Percentiles rank a stretch among this genome's conserved stretches.
phyloP scores from a whole-genome alignment of 2,329 filamentous ascomycete genomes.

The Trichophaea hybrida region DNA sequence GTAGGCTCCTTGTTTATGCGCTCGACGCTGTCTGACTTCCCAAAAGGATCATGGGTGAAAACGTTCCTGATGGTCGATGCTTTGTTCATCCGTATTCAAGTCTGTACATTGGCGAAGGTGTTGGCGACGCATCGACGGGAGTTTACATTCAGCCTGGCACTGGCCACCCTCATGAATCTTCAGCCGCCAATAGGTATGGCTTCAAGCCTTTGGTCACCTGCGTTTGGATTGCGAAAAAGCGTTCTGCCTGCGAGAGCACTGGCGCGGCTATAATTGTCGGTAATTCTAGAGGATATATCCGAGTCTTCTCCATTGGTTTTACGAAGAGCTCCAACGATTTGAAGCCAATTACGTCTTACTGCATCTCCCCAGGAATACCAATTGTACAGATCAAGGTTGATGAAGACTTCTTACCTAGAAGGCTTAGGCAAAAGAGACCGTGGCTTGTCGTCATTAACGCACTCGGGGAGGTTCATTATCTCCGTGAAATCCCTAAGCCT shows the following conservation, averaged over 20 bases:
- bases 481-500: slow-evolving; percentile 32
- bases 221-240: slow-evolving; percentile 23
- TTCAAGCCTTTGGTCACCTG: slow-evolving; percentile 14
- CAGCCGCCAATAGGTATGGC: slow-evolving; percentile 1
- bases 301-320: slow-evolving; percentile 12
- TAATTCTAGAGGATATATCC: slow-evolving; percentile 18
- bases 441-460: slow-evolving; percentile 95
- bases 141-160: slow-evolving; percentile 15
- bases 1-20: not conserved
- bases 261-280: slow-evolving; percentile 15
- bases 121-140: not conserved
- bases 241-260: slow-evolving; percentile 16
- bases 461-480: slow-evolving; percentile 76
- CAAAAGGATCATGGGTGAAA: slow-evolving; percentile 17
- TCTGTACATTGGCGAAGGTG: slow-evolving; percentile 5
- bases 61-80: slow-evolving; percentile 16
- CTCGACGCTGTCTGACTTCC: not conserved
- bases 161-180: not conserved
- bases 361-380: slow-evolving; percentile 62
- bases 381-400: slow-evolving; percentile 75
- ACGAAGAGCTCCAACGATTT: slow-evolving; percentile 9
- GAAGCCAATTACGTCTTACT: slow-evolving; percentile 8
- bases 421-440: slow-evolving; percentile 54
- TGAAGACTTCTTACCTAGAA: slow-evolving; percentile 59
- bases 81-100: slow-evolving; percentile 17